These are phyloP conservation scores for Lactarius sp. DNA, from an alignment of 768 basidiomycete species.

Conservation along the genomic window DNA sequence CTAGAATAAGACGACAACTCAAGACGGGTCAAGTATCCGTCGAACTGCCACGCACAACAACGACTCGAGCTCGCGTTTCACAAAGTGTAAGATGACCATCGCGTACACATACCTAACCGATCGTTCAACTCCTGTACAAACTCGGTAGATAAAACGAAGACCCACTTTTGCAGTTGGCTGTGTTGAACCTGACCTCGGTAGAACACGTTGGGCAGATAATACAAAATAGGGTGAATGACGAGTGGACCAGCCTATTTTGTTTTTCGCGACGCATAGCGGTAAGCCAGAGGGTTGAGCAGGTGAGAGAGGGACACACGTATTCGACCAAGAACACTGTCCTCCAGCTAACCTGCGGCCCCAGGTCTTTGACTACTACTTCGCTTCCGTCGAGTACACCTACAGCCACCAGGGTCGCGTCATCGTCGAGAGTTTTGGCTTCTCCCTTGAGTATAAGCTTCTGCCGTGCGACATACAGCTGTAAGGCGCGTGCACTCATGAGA, in stretches of 20 bases:
- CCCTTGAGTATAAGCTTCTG: conserved; percentile 69
- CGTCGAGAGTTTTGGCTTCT: conserved; percentile 55
- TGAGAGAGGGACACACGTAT: conserved; percentile 62
- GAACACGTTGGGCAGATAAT: conserved; percentile 61
- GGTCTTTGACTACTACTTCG: conserved; percentile 78
- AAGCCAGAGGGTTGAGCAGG: background rate
- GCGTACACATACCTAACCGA: conserved; percentile 55
- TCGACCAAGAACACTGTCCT: conserved; percentile 84
- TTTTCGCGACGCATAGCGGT: background rate
- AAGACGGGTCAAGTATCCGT: background rate
- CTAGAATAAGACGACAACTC: conserved; percentile 34
- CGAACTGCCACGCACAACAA: conserved; percentile 54
- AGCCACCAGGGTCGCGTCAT: conserved; percentile 54
- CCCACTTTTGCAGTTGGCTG: conserved; percentile 72
- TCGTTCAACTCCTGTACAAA: background rate
- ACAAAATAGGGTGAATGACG: conserved; percentile 82
- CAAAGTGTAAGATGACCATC: conserved; percentile 80
- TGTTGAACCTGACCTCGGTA: conserved; percentile 70
- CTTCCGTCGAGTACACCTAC: conserved; percentile 55
- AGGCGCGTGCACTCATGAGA: background rate
- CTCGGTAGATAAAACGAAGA: background rate
- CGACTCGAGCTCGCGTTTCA: conserved; percentile 91
- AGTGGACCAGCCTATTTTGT: conserved; percentile 70
- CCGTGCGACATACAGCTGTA: conserved; percentile 64
- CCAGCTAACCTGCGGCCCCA: conserved; percentile 89